Conservation (phyloP, 2,329 filamentous ascomycete species). For the Cyphellophora attinorum region DNA sequence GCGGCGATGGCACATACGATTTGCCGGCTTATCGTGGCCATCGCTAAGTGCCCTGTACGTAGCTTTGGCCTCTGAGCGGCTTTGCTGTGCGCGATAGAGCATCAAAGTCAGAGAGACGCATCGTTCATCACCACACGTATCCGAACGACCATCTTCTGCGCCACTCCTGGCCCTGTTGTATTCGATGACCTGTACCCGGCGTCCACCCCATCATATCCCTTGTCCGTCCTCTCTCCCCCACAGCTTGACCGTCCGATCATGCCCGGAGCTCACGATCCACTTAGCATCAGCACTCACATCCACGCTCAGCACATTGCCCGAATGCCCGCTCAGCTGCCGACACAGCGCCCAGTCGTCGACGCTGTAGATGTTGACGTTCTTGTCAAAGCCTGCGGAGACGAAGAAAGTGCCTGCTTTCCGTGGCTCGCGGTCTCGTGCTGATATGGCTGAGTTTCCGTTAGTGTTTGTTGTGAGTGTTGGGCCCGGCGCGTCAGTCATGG, state of each 20-base stretch:
- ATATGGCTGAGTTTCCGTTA: slow-evolving; percentile 15
- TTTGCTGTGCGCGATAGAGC: no score
- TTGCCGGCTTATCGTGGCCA: no score
- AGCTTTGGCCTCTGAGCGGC: no score
- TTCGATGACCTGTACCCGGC: no score
- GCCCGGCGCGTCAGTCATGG: no score
- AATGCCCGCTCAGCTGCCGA: slow-evolving; percentile 81
- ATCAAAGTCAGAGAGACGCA: no score
- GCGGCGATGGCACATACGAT: no score
- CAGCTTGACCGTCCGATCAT: slow-evolving; percentile 90
- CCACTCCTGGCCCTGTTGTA: no score
- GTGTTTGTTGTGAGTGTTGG: no score
- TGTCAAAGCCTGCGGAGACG: slow-evolving; percentile 84
- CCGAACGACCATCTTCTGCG: no score
- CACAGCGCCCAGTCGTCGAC: slow-evolving; percentile 91
- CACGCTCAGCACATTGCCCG: slow-evolving; percentile 81
- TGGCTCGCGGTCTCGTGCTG: slow-evolving; percentile 36
- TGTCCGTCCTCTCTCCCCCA: slow-evolving; percentile 80
- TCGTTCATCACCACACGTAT: no score
- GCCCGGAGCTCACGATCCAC: slow-evolving; percentile 91
- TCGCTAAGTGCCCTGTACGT: no score
- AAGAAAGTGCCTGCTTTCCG: slow-evolving; percentile 89
- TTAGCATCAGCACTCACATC: slow-evolving; percentile 77
- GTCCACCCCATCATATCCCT: slow-evolving; percentile 21
- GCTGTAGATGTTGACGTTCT: slow-evolving; percentile 89